These are phyloP conservation scores for Quercus lobata DNA, from an alignment of 331 rosid species.

Conservation along the genomic window DNA sequence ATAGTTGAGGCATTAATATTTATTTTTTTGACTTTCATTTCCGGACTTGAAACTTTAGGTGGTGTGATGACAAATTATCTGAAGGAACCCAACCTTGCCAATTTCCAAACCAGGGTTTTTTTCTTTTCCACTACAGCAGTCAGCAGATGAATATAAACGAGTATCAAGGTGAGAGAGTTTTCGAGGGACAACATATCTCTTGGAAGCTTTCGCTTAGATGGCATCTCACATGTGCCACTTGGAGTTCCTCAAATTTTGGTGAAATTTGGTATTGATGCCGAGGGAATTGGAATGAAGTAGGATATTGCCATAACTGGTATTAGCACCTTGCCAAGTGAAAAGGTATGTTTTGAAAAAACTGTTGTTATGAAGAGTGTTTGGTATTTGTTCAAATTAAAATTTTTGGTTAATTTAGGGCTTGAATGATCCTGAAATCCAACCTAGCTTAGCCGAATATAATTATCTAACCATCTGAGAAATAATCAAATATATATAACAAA, in stretches of 20 bases:
- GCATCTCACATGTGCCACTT: conserved; percentile 56
- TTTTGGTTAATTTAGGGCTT: too few relatives aligned
- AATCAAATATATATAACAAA: too few relatives aligned
- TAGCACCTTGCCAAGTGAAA: conserved; percentile 58
- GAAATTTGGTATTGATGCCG: conserved; percentile 58
- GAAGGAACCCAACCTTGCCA: conserved; percentile 55
- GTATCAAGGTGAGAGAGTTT: conserved; percentile 37
- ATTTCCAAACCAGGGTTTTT: conserved; percentile 57
- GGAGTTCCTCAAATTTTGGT: conserved; percentile 68
- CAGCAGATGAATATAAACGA: conserved; percentile 29
- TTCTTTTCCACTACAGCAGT: conserved; percentile 38
- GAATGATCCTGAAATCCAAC: too few relatives aligned
- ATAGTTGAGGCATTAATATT: too few relatives aligned
- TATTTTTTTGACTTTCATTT: too few relatives aligned
- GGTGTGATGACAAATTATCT: conserved; percentile 64
- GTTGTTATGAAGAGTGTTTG: background rate
- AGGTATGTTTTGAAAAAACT: conserved; percentile 27
- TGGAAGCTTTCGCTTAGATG: conserved; percentile 58
- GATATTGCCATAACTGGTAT: conserved; percentile 44
- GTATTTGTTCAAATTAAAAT: background rate
- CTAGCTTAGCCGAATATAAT: too few relatives aligned
- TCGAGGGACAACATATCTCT: conserved; percentile 61
- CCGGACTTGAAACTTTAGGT: conserved; percentile 55
- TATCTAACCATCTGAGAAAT: too few relatives aligned
- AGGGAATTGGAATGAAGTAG: conserved; percentile 62